Base-by-base conservation (phyloP, 495 filamentous ascomycete genomes). In the Lentithecium fluviatile region DNA sequence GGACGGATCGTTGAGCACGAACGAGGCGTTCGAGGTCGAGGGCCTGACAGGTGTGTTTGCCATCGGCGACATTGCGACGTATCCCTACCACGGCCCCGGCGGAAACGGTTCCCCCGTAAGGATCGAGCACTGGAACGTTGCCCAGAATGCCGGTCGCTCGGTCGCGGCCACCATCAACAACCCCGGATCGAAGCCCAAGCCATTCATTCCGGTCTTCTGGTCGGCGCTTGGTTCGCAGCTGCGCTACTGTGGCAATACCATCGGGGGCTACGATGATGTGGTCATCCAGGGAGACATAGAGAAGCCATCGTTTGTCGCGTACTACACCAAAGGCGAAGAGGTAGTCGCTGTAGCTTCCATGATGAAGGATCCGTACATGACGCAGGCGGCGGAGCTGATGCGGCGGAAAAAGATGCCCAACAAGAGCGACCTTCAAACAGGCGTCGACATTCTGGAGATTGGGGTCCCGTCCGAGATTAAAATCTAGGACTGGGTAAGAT, bases 71-170 rank as follows among this genome's bases (percentile, higher is more conserved):
- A 97, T 98, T 55, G 92, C 94, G 7, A 94, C 91, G 1, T 96
- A 90, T 69, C 93, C 93, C 0, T 98, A 97, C 76, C 82, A 90
- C 71, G 92, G 93, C 1, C 92, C 93, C 0, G 90, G 89, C n/a
- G 83, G 87, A 1, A 76, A 85, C 60, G 88, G 89, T 53, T 78
- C 76, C 4, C 78, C 78, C 24, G 82, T 81, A 1, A 79, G 90
- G 56, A 96, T 96, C 73, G 95, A 98, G 77, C 94, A 98, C 72
- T 98, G 92, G 93, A 91, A 97, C 72, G 94, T 98, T 1, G 94
- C 94, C 2, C 94, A 97, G 74, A 97, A 97, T 64, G 76, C 87
- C 4, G 94, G 94, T 4, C 87, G 93, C 17, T 77, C 78, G 21
- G 94, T 85, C 6, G 94, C 89, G 4, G 74, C 77, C 54, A 80